A percentile compares a stretch with the other conserved stretches of the same genome.
These are phyloP conservation scores for Pythium rishiriense DNA, from an alignment of 352 stramenopile species.

Conservation along the genomic window DNA sequence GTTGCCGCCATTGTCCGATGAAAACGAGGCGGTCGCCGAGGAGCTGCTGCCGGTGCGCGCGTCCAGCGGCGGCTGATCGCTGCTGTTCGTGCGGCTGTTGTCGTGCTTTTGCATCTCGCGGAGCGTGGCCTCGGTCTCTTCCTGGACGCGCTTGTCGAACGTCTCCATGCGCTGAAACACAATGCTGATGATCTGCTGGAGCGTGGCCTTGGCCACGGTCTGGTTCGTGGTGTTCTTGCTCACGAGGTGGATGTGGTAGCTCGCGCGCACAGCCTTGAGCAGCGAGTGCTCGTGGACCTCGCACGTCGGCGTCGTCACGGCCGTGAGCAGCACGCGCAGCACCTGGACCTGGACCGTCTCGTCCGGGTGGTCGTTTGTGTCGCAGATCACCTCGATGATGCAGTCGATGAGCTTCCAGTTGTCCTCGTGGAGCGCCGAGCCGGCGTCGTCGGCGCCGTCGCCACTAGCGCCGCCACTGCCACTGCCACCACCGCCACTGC, in stretches of 20 bases:
- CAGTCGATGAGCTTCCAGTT: conserved; percentile 85
- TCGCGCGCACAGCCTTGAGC: conserved; percentile 94
- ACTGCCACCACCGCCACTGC: conserved; percentile 9
- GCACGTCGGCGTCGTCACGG: conserved; percentile 88
- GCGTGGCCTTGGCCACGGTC: conserved; percentile 96
- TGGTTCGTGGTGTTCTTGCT: conserved; percentile 93
- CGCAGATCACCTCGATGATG: conserved; percentile 88
- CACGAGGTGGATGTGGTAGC: conserved; percentile 96
- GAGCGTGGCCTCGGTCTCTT: conserved; percentile 63
- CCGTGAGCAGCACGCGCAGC: conserved; percentile 90
- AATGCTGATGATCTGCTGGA: conserved; percentile 97
- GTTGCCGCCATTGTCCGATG: conserved; percentile 14
- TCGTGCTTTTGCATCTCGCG: conserved; percentile 44
- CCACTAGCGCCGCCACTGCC: conserved; percentile 1
- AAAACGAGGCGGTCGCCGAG: conserved; percentile 17
- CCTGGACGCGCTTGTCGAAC: conserved; percentile 73
- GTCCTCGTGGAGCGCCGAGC: conserved; percentile 40
- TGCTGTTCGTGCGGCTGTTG: conserved; percentile 19
- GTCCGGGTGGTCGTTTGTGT: conserved; percentile 90
- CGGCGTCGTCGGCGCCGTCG: conserved; percentile 20
- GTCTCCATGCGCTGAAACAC: conserved; percentile 97
- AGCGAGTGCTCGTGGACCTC: conserved; percentile 92
- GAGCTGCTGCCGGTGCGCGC: conserved; percentile 5
- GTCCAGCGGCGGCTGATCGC: conserved; percentile 2
- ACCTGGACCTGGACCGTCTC: conserved; percentile 93